Base-by-base conservation (phyloP, 805 yeast species). In the Sugiyamaella floridensis region DNA sequence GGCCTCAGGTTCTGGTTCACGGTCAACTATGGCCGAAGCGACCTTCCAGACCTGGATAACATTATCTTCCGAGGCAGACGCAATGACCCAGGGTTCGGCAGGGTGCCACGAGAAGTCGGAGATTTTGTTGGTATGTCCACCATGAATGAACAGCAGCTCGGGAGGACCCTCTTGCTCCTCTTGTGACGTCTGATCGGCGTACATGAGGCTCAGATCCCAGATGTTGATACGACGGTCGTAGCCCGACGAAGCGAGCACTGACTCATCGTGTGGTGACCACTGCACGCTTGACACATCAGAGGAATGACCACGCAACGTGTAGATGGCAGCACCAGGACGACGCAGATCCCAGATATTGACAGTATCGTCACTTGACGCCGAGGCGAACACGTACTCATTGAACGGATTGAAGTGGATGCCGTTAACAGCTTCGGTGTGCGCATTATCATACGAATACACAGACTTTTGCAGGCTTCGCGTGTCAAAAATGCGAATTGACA, bases 11-110 rank as follows among this genome's bases (percentile, higher is more conserved):
- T 75, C 74, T 0, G 70, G 76, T 26, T 58, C 63, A 54, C 51
- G 53, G 40, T 68, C 62, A 61, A 67, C 62, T 62, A 68, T 67
- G 15, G 75, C 72, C 20, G 76, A 64, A 57, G 85, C 78, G 11
- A 85, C 81, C 63, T 77, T 83, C 93, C 93, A 89, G 2, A 89
- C 76, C 63, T 86, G 90, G 37, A 86, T 70, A 55, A 89, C 72
- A 48, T 77, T 80, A 66, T 89, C 96, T 63, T 86, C 93, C 1
- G 86, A 88, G 49, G 82, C 82, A 49, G 86, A 78, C 4, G 84
- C 83, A 34, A 81, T 67, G 1, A 86, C 74, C 68, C 82, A 77
- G 20, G 76, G 75, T 47, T 85, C 67, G 7, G 64, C 67, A 1
- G 89, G 87, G 61, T 85, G 83, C 77, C 90, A 79, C 53, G 78